These are phyloP conservation scores for Falciphora oryzae DNA, from an alignment of 2,329 filamentous ascomycete genomes.

Conservation along the genomic window DNA sequence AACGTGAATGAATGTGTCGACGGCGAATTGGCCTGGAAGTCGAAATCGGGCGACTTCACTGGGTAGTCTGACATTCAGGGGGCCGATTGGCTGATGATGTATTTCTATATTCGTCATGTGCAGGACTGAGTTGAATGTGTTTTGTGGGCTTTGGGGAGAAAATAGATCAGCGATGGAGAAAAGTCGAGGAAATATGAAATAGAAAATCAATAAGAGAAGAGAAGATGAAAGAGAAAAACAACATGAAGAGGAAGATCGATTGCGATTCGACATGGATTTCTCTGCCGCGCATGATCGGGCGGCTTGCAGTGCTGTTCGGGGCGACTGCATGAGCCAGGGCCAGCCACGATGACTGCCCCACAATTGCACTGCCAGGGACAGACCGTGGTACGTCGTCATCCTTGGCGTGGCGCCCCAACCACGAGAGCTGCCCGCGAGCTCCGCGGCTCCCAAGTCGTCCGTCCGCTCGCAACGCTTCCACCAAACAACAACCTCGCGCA, in stretches of 20 bases:
- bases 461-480: background rate
- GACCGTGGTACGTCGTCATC: background rate
- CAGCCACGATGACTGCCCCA: background rate
- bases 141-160: too few relatives aligned
- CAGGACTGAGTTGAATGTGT: background rate
- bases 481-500: background rate
- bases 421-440: background rate
- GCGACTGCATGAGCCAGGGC: background rate
- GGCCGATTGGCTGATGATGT: background rate
- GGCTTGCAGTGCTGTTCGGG: background rate
- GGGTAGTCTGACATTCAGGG: background rate
- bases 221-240: background rate
- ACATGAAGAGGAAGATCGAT: background rate
- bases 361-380: background rate
- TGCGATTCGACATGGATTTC: background rate
- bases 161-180: too few relatives aligned
- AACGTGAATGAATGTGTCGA: background rate
- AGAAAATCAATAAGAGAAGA: background rate
- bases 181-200: background rate
- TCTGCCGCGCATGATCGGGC: background rate
- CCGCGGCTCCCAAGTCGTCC: background rate
- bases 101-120: background rate
- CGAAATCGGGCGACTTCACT: too few relatives aligned
- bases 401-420: constrained; percentile 1
- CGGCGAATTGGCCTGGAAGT: background rate